Evolutionary conservation across 2,329 filamentous ascomycete genomes (phyloP).

Genomic region (Amauroascus niger): DNA sequence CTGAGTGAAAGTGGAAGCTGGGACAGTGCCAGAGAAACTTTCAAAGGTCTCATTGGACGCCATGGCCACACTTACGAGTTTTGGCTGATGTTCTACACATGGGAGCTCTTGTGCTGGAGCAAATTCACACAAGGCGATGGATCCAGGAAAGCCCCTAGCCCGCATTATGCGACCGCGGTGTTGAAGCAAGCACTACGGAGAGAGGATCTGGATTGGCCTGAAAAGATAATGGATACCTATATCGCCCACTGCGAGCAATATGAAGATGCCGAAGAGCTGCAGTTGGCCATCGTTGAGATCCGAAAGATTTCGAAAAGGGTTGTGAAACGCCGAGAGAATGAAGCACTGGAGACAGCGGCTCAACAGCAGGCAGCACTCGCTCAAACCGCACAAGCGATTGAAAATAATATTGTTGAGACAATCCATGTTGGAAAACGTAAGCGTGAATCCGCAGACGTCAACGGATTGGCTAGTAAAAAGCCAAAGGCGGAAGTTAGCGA

Average conservation of each 20-base stretch:
- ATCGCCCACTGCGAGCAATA: slow-evolving; percentile 68
- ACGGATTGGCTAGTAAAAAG: slow-evolving; percentile 56
- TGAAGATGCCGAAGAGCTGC: slow-evolving; percentile 65
- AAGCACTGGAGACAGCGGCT: slow-evolving; percentile 51
- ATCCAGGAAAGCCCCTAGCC: slow-evolving; percentile 51
- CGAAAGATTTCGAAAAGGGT: slow-evolving; percentile 58
- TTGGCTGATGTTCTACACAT: slow-evolving; percentile 85
- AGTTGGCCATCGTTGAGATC: slow-evolving; percentile 62
- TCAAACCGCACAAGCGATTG: slow-evolving; percentile 12
- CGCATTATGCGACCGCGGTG: slow-evolving; percentile 64
- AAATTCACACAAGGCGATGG: slow-evolving; percentile 46
- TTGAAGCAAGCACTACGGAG: slow-evolving; percentile 59
- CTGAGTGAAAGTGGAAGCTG: slow-evolving; percentile 71
- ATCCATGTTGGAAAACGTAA: slow-evolving; percentile 52
- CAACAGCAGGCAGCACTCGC: slow-evolving; percentile 19
- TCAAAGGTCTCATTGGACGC: slow-evolving; percentile 59
- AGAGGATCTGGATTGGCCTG: slow-evolving; percentile 42
- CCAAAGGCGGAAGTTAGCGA: slow-evolving; percentile 42
- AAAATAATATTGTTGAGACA: slow-evolving; percentile 23
- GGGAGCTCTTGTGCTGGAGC: slow-evolving; percentile 71
- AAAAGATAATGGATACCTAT: slow-evolving; percentile 41
- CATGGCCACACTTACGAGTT: slow-evolving; percentile 79
- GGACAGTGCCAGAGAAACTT: slow-evolving; percentile 66
- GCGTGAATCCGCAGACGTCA: slow-evolving; percentile 39
- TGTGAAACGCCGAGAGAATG: slow-evolving; percentile 54